Percentiles rank a stretch among this genome's conserved stretches.
These are phyloP conservation scores for Saccharomycopsis babjevae DNA, from an alignment of 805 yeast genomes.

Conservation along the genomic window DNA sequence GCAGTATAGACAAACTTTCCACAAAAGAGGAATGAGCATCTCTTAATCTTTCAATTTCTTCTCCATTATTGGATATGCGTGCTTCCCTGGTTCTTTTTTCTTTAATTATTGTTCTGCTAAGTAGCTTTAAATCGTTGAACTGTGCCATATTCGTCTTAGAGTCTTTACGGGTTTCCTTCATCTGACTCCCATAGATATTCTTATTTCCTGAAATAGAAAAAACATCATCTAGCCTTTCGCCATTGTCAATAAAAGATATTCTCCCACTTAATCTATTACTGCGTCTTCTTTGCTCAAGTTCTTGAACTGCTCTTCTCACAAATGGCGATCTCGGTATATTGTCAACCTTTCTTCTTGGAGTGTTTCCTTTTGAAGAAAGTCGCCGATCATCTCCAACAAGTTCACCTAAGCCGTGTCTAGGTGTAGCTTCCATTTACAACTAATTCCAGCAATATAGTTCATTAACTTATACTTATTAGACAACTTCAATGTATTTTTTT, in stretches of 20 bases:
- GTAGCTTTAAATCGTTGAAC: conserved; percentile 7
- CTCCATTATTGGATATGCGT: not conserved
- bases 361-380: not conserved
- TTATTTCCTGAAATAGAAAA: too few relatives aligned
- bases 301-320: conserved; percentile 6
- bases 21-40: conserved; percentile 2
- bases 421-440: not conserved
- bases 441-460: not conserved
- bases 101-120: conserved; percentile 10
- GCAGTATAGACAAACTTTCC: not conserved
- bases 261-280: not conserved
- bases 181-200: not conserved
- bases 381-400: not conserved
- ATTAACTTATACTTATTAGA: not conserved
- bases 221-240: not conserved
- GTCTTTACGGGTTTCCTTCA: not conserved
- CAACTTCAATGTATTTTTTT: too few relatives aligned
- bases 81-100: conserved; percentile 8
- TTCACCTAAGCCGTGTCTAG: not conserved
- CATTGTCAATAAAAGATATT: not conserved
- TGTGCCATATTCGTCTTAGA: not conserved
- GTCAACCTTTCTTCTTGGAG: conserved; percentile 1
- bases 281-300: not conserved
- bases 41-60: not conserved
- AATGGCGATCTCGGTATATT: conserved; percentile 7